Conservation (phyloP, 1,284 basidiomycete species). For the Marasmius fiardii region DNA sequence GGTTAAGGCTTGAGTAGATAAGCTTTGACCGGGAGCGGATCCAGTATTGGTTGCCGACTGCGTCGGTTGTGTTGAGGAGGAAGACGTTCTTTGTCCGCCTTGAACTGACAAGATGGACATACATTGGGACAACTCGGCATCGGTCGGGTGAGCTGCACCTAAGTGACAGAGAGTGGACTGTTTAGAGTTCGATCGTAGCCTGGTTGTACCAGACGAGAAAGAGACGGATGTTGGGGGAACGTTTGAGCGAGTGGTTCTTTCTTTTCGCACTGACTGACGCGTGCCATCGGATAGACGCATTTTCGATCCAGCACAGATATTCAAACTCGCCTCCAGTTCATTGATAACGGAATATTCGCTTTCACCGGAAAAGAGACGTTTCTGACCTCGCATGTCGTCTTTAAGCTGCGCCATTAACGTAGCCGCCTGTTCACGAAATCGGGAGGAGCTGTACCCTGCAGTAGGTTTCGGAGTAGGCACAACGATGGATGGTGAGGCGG, state of each 20-base stretch:
- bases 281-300: not conserved
- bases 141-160: constrained; percentile 1
- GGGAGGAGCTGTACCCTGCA: constrained; percentile 52
- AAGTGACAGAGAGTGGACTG: not conserved
- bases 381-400: constrained; percentile 66
- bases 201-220: not conserved
- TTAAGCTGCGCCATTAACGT: constrained; percentile 83
- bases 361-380: constrained; percentile 65
- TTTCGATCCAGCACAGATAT: constrained; percentile 9
- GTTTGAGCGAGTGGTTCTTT: not conserved
- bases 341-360: constrained; percentile 49
- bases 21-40: constrained; percentile 15
- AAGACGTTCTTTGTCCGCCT: not conserved
- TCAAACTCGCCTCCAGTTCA: constrained; percentile 22
- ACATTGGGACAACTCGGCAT: constrained; percentile 5
- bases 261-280: not conserved
- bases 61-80: not conserved
- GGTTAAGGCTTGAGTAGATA: constrained; percentile 10
- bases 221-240: not conserved
- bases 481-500: not conserved
- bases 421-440: constrained; percentile 72
- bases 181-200: not conserved
- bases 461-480: constrained; percentile 19
- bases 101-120: constrained; percentile 5
- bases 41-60: constrained; percentile 18